phyloP scores from a whole-genome alignment of 768 basidiomycete genomes.

The Collybia sp. region DNA sequence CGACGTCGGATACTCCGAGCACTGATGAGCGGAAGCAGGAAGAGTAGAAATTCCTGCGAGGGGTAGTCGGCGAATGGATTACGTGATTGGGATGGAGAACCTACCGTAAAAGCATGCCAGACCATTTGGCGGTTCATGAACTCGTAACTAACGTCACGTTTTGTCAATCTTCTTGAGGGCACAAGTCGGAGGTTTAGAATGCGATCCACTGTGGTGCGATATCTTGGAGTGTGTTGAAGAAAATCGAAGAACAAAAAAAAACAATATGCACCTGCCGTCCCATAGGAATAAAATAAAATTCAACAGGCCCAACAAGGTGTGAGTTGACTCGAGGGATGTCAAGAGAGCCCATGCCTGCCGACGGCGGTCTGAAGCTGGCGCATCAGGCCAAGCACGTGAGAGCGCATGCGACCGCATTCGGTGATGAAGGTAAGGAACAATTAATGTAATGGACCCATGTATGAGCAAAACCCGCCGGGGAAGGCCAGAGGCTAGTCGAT shows the following conservation, averaged over 20 bases:
- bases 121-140: slow-evolving; percentile 99
- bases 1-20: slow-evolving; percentile 59
- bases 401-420: slow-evolving; percentile 73
- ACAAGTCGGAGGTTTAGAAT: slow-evolving; percentile 70
- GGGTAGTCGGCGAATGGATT: slow-evolving; percentile 6
- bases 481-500: slow-evolving; percentile 53
- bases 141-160: slow-evolving; percentile 91
- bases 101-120: slow-evolving; percentile 96
- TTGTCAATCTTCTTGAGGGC: slow-evolving; percentile 63
- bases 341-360: slow-evolving; percentile 71
- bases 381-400: slow-evolving; percentile 87
- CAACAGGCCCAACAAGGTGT: slow-evolving; percentile 57
- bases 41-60: slow-evolving; percentile 87
- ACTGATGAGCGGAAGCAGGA: slow-evolving; percentile 83
- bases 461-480: slow-evolving; percentile 55
- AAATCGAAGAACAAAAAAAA: neutral
- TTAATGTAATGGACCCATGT: slow-evolving; percentile 69
- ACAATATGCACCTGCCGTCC: slow-evolving; percentile 64
- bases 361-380: slow-evolving; percentile 72
- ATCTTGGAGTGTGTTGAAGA: slow-evolving; percentile 40
- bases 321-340: slow-evolving; percentile 60
- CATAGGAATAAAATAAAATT: slow-evolving; percentile 83
- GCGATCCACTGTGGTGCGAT: slow-evolving; percentile 80
- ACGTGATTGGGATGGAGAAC: slow-evolving; percentile 18
- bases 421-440: slow-evolving; percentile 75